These are phyloP conservation scores for Geotrichum restrictum DNA, from an alignment of 1,139 yeast genomes.

Conservation along the genomic window DNA sequence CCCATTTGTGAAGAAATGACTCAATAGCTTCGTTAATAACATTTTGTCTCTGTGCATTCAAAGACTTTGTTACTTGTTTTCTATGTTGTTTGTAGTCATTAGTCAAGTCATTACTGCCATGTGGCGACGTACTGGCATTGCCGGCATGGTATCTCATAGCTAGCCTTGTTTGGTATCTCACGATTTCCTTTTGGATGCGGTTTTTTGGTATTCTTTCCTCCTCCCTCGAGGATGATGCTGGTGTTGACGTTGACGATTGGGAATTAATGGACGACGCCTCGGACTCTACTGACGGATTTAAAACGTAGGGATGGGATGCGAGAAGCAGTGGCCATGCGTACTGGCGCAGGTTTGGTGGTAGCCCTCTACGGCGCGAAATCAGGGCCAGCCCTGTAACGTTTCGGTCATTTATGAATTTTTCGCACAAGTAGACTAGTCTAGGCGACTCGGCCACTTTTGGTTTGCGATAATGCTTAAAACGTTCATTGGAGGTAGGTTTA, in stretches of 20 bases:
- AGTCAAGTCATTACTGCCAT: not conserved
- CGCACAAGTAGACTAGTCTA: constrained; percentile 34
- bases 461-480: constrained; percentile 38
- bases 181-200: constrained; percentile 36
- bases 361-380: constrained; percentile 75
- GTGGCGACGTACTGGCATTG: not conserved
- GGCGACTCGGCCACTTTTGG: constrained; percentile 40
- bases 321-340: constrained; percentile 81
- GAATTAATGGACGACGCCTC: constrained; percentile 8
- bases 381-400: constrained; percentile 70
- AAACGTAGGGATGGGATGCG: constrained; percentile 79
- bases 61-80: not conserved
- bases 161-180: constrained; percentile 28
- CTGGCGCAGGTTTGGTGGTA: constrained; percentile 76
- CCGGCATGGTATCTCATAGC: not conserved
- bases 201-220: constrained; percentile 24
- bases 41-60: not conserved
- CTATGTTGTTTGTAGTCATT: not conserved
- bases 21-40: constrained; percentile 57
- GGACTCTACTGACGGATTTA: constrained; percentile 36
- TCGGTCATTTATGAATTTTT: constrained; percentile 45
- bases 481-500: not conserved
- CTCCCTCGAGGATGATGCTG: too few species aligned
- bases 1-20: constrained; percentile 73
- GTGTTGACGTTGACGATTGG: too few species aligned